Conservation (phyloP, 2,329 filamentous ascomycete species). For the Phyllosticta paracitricarpa region DNA sequence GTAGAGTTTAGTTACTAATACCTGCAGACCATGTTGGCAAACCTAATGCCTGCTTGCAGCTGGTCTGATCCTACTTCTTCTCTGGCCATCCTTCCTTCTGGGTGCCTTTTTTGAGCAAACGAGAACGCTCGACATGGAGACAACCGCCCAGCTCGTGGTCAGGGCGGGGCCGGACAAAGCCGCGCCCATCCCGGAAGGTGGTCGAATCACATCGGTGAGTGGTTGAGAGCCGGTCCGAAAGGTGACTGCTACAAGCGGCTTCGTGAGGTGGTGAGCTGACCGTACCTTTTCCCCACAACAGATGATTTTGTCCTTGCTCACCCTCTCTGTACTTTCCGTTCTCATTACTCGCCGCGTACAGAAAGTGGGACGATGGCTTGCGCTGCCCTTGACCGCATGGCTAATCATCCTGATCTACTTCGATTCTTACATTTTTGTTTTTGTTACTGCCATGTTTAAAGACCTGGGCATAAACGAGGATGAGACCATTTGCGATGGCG, state of each 20-base stretch:
- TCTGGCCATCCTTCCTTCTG: neutral
- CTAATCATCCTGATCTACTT: constrained; percentile 49
- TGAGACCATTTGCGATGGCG: constrained; percentile 43
- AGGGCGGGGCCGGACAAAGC: neutral
- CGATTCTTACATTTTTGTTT: constrained; percentile 52
- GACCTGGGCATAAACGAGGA: constrained; percentile 48
- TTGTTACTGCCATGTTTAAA: constrained; percentile 47
- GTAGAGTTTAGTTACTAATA: neutral
- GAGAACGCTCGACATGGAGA: neutral
- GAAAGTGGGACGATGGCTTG: constrained; percentile 16
- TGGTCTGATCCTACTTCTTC: neutral
- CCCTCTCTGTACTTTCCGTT: constrained; percentile 8
- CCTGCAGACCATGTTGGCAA: neutral
- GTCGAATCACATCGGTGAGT: constrained; percentile 16
- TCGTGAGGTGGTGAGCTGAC: neutral
- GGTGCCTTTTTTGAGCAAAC: neutral
- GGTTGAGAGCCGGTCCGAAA: neutral
- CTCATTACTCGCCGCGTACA: constrained; percentile 18
- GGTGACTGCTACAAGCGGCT: neutral
- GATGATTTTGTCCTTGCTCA: constrained; percentile 5
- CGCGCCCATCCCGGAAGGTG: constrained; percentile 17
- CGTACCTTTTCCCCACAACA: neutral
- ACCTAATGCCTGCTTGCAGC: too few relatives aligned
- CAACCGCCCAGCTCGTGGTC: neutral
- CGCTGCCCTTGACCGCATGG: constrained; percentile 17